Base-by-base conservation (phyloP, 1,284 basidiomycete species). In the Filobasidium uniguttulatum region DNA sequence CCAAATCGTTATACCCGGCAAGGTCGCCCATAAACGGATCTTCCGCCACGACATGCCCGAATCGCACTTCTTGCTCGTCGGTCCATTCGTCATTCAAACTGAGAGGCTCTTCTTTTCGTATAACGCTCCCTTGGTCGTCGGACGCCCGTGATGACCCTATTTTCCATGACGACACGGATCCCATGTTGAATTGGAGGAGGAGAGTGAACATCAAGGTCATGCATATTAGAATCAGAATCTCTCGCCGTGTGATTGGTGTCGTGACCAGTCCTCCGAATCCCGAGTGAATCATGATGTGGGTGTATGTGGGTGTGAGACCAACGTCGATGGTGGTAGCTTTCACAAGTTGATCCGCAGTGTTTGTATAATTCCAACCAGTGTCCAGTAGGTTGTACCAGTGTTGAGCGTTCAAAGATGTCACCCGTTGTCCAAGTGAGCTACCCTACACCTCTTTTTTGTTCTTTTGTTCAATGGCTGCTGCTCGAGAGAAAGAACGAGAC, bases 101-200 rank as follows among this genome's bases (percentile, higher is more conserved):
- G 10, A 50, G 17, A 10, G 48, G 49, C 5, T 36, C 33, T 3
- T 38, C 49, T 19, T 44, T 47, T 22, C 22, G 35, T n/a, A n/a
- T n/a, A n/a, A n/a, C n/a, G n/a, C n/a, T n/a, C n/a, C 5, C 48
- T 44, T n/a, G 38, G 31, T 22, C 44, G 43, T 12, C 33, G 10
- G 3, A 35, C 43, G 7, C 28, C 38, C n/a, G 23, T 9, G 17
- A 20, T 15, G 36, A n/a, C 15, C 40, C 25, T 10, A 43, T 40
- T 1, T 35, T 34, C 37, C 62, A 61, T 23, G 63, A 55, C 34
- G n/a, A n/a, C n/a, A 59, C 61, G 53, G 59, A 57, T 9, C 62
- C 62, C 17, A 63, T 49, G 9, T 67, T 64, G 48, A 67, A 60
- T 49, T 69, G 66, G 12, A 66, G 57, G 43, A 69, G 59, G 26